phyloP scores from a whole-genome alignment of 192 early-diverging fungal genomes.

The Podila epicladia region DNA sequence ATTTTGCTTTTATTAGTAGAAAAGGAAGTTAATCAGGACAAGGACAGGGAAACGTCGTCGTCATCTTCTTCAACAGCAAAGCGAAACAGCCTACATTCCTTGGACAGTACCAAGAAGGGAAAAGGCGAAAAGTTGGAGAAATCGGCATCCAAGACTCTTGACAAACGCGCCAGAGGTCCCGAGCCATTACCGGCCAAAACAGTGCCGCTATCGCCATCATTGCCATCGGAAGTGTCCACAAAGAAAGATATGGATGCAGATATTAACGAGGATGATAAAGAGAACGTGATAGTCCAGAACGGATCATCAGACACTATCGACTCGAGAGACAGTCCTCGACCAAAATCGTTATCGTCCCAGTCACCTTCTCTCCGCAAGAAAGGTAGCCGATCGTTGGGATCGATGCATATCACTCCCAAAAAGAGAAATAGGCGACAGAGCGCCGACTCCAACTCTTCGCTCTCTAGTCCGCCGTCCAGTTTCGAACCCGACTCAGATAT shows the following conservation, averaged over 20 bases:
- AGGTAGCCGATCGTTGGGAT: background rate
- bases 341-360: background rate
- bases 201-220: background rate
- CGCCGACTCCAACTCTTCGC: slow-evolving; percentile 35
- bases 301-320: background rate
- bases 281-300: background rate
- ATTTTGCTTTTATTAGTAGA: background rate
- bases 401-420: slow-evolving; percentile 19
- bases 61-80: background rate
- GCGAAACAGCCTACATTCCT: background rate
- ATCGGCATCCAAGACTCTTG: background rate
- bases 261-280: background rate
- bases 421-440: slow-evolving; percentile 46
- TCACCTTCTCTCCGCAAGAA: background rate
- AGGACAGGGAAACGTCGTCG: slow-evolving; percentile 7
- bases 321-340: background rate
- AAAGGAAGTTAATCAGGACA: slow-evolving; percentile 10
- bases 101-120: background rate
- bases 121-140: background rate
- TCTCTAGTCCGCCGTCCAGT: slow-evolving; percentile 47
- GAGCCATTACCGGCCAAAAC: too few species aligned
- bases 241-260: background rate
- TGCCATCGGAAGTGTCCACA: background rate
- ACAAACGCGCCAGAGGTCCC: background rate
- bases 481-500: slow-evolving; percentile 31